phyloP scores from a whole-genome alignment of 164 flowering plant genomes.

The Cinnamomum chago region DNA sequence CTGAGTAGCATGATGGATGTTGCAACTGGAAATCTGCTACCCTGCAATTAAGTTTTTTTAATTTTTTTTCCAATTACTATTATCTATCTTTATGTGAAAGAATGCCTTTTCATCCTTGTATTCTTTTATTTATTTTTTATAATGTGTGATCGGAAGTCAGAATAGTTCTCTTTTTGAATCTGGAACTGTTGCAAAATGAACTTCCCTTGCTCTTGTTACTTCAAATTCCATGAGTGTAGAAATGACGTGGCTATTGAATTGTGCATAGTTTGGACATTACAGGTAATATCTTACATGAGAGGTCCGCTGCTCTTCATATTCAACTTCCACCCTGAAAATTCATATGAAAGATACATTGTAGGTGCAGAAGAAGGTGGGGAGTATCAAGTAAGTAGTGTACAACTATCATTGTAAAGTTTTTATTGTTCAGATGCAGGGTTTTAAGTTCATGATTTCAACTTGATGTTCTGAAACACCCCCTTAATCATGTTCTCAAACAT shows the following conservation, averaged over 20 bases:
- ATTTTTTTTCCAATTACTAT: neutral
- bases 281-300: constrained; percentile 77
- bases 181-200: neutral
- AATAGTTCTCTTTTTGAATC: neutral
- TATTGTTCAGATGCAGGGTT: too few species aligned
- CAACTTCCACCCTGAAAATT: constrained; percentile 78
- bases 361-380: constrained; percentile 99
- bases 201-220: neutral
- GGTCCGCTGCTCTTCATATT: constrained; percentile 82
- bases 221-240: neutral
- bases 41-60: neutral
- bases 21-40: neutral
- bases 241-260: constrained; percentile 1
- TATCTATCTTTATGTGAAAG: neutral
- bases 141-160: neutral
- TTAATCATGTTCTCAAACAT: too few species aligned
- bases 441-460: too few species aligned
- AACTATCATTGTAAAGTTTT: too few species aligned
- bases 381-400: constrained; percentile 56
- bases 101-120: too few species aligned
- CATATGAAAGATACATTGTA: constrained; percentile 57
- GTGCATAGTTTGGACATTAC: constrained; percentile 13
- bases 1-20: neutral
- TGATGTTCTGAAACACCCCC: too few species aligned
- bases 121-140: too few species aligned